Percentiles rank a stretch among this genome's conserved stretches.
Conservation (phyloP, 2,329 filamentous ascomycete genomes). For the Neofusicoccum ribis region DNA sequence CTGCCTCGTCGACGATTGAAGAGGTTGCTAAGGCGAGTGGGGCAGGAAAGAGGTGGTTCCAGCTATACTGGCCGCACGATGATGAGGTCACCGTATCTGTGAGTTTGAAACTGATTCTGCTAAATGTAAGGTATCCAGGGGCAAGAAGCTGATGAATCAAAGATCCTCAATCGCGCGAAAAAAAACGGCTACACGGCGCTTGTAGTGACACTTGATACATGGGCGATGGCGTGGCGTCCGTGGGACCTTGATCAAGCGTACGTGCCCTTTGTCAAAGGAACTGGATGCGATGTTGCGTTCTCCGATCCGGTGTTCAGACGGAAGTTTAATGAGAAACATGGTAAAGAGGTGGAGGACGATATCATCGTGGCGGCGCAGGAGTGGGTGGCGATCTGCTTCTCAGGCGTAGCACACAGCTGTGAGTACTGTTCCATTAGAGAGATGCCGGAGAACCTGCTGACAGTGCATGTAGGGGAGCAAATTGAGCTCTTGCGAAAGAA, state of each 20-base stretch:
- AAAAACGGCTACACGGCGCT: conserved; percentile 61
- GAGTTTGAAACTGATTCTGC: neutral
- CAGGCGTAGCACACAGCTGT: conserved; percentile 48
- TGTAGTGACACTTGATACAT: conserved; percentile 72
- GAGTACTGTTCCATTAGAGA: neutral
- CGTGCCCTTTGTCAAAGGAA: conserved; percentile 31
- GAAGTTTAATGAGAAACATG: conserved; percentile 53
- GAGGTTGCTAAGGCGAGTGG: conserved; percentile 60
- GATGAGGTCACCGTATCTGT: conserved; percentile 62
- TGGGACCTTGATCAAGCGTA: conserved; percentile 62
- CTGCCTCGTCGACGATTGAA: conserved; percentile 61
- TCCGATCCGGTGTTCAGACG: conserved; percentile 65
- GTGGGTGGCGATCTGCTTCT: conserved; percentile 33
- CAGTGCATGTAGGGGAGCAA: conserved; percentile 52
- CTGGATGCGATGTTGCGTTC: conserved; percentile 64
- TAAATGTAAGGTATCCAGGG: neutral
- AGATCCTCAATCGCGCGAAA: conserved; percentile 56
- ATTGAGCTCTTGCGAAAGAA: conserved; percentile 58
- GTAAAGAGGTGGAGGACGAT: conserved; percentile 43
- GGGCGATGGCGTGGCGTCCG: conserved; percentile 66
- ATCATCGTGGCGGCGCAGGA: conserved; percentile 29
- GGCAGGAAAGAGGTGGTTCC: conserved; percentile 63
- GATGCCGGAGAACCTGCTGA: neutral
- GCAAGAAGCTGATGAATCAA: conserved; percentile 33
- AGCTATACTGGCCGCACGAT: conserved; percentile 69